These are phyloP conservation scores for Passalora sequoiae DNA, from an alignment of 2,329 filamentous ascomycete genomes.

Conservation along the genomic window DNA sequence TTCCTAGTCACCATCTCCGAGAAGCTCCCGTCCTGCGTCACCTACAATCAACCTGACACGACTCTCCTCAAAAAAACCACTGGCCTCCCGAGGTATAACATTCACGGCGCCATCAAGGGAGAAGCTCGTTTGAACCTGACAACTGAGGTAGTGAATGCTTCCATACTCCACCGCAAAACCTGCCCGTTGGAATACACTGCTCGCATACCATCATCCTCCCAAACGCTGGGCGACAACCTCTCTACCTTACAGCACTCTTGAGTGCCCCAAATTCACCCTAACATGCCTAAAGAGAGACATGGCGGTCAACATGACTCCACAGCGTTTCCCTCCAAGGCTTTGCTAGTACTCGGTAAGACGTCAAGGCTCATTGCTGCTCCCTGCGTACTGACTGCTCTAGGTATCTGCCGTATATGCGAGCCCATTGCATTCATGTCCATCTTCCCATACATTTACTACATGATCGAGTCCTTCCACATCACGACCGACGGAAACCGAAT, in stretches of 20 bases:
- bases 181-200: no score
- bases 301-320: constrained; percentile 24
- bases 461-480: constrained; percentile 88
- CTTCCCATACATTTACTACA: constrained; percentile 96
- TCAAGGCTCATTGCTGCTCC: not conserved
- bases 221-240: constrained; percentile 7
- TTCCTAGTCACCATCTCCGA: constrained; percentile 4
- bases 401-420: constrained; percentile 86
- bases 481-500: constrained; percentile 74
- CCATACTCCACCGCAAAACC: not conserved
- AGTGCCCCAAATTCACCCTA: constrained; percentile 8
- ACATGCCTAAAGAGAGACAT: no score
- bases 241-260: constrained; percentile 4
- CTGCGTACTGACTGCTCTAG: constrained; percentile 13
- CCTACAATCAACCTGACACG: constrained; percentile 11
- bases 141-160: constrained; percentile 8
- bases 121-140: constrained; percentile 3
- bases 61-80: constrained; percentile 3
- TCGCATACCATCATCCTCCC: constrained; percentile 1
- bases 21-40: constrained; percentile 7
- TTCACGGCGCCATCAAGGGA: not conserved
- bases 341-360: constrained; percentile 50
- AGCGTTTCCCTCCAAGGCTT: constrained; percentile 54
- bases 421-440: constrained; percentile 99
- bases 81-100: no score